Base-by-base conservation (phyloP, 495 filamentous ascomycete species). In the Talaromyces borbonicus region DNA sequence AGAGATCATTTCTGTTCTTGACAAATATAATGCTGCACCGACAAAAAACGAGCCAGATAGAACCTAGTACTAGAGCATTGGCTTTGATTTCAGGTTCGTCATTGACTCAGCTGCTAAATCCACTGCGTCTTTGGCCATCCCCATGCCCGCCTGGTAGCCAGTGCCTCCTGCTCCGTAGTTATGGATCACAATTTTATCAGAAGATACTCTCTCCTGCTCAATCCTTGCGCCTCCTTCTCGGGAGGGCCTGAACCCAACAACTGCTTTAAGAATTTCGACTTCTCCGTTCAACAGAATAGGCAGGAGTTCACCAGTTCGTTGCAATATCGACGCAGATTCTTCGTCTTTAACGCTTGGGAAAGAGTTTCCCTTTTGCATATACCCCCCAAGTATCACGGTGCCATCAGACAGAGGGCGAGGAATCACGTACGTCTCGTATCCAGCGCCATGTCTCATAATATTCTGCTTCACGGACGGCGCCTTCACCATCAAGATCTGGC, bases 401-500 rank as follows among this genome's bases (percentile, higher is more conserved):
- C 54, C 56, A 44, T 59, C 54, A 6, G 62, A 63, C 6, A 43
- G 33, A 5, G 62, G 62, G 9, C 60, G 54, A 0, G 60, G 62
- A 38, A 63, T 63, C 1, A 63, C 43, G 41, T 65, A 65, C 16
- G 60, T 61, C 37, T 63, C 58, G 31, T 60, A 63, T 24, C 58
- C 56, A 31, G 45, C 53, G 0, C 61, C 60, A 47, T 65, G 60
- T 8, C 59, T 50, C 61, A 65, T 65, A 3, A 56, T 53, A 44
- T 60, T 63, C 7, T 48, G 35, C 31, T 46, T 46, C 9, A 63
- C 51, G 1, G 48, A 50, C 2, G 65, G 56, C 9, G 63, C 63
- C 23, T 54, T 60, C 6, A 59, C 59, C 1, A 71, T 52, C 4
- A 70, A 53, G 6, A 70, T 60, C 42, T 70, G 68, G 0, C 66